phyloP scores from a whole-genome alignment of 495 filamentous ascomycete genomes.

The Hypoxylon intermedium region DNA sequence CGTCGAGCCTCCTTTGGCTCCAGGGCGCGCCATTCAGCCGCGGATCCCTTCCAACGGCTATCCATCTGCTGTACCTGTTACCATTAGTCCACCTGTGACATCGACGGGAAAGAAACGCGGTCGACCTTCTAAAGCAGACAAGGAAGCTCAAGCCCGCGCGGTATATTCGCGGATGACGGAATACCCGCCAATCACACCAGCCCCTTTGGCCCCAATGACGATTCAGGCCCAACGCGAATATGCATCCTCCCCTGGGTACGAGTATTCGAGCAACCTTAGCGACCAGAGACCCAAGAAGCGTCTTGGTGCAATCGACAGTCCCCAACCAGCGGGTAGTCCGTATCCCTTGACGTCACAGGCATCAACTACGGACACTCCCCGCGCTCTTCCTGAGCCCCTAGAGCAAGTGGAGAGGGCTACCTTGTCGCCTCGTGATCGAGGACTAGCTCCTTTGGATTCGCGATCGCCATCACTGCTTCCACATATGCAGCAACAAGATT shows the following conservation, averaged over 20 bases:
- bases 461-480: constrained; percentile 39
- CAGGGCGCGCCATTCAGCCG: constrained; percentile 43
- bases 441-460: constrained; percentile 27
- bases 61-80: constrained; percentile 30
- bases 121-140: constrained; percentile 47
- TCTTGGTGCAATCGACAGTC: constrained; percentile 38
- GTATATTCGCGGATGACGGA: constrained; percentile 44
- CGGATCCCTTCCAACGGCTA: constrained; percentile 52
- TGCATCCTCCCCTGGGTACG: constrained; percentile 41
- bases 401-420: constrained; percentile 43
- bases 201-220: constrained; percentile 41
- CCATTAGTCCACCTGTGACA: constrained; percentile 38
- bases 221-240: constrained; percentile 40
- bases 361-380: constrained; percentile 41
- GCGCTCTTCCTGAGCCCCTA: constrained; percentile 39
- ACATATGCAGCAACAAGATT: constrained; percentile 37
- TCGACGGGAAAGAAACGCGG: constrained; percentile 44
- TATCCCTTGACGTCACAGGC: constrained; percentile 38
- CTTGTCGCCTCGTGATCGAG: constrained; percentile 39
- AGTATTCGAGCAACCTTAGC: constrained; percentile 33
- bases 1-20: constrained; percentile 36
- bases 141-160: constrained; percentile 43
- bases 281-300: constrained; percentile 40
- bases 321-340: constrained; percentile 31
- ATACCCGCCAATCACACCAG: constrained; percentile 49